A percentile compares a stretch with the other conserved stretches of the same genome.
These are phyloP conservation scores for Bisporella sp. DNA, from an alignment of 2,329 filamentous ascomycete genomes.

Conservation along the genomic window DNA sequence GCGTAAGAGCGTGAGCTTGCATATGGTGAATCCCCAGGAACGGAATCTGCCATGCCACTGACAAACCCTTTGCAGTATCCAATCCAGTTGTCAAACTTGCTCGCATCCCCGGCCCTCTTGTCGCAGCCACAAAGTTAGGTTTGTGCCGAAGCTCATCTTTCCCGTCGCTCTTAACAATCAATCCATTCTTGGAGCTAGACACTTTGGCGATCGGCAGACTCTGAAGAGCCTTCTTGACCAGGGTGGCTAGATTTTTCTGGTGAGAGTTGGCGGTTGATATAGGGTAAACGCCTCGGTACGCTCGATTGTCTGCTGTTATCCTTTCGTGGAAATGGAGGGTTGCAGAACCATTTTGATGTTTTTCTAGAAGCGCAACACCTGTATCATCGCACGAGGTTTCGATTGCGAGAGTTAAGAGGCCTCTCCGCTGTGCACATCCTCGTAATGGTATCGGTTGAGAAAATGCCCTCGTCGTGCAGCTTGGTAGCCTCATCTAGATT, in stretches of 20 bases:
- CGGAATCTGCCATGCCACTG: slow-evolving; percentile 75
- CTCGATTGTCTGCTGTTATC: slow-evolving; percentile 70
- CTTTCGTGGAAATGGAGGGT: slow-evolving; percentile 73
- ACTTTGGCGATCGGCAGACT: slow-evolving; percentile 33
- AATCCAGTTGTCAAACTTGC: slow-evolving; percentile 72
- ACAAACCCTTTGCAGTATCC: slow-evolving; percentile 79
- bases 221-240: slow-evolving; percentile 59
- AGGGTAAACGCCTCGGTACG: slow-evolving; percentile 74
- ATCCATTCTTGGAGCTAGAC: slow-evolving; percentile 13
- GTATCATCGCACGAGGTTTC: slow-evolving; percentile 92
- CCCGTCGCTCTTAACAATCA: slow-evolving; percentile 12
- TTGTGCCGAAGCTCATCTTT: slow-evolving; percentile 30
- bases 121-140: slow-evolving; percentile 83
- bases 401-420: slow-evolving; percentile 60
- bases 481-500: no score
- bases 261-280: slow-evolving; percentile 70
- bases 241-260: slow-evolving; percentile 57
- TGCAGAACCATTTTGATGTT: slow-evolving; percentile 35
- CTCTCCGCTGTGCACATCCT: slow-evolving; percentile 18
- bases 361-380: slow-evolving; percentile 74
- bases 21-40: slow-evolving; percentile 90
- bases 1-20: slow-evolving; percentile 92
- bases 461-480: no score
- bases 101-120: slow-evolving; percentile 84
- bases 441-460: no score